Evolutionary conservation across 768 basidiomycete species (phyloP), one percentile per base, ranked within the genome.

Genomic region (Sarcodon sp.): DNA sequence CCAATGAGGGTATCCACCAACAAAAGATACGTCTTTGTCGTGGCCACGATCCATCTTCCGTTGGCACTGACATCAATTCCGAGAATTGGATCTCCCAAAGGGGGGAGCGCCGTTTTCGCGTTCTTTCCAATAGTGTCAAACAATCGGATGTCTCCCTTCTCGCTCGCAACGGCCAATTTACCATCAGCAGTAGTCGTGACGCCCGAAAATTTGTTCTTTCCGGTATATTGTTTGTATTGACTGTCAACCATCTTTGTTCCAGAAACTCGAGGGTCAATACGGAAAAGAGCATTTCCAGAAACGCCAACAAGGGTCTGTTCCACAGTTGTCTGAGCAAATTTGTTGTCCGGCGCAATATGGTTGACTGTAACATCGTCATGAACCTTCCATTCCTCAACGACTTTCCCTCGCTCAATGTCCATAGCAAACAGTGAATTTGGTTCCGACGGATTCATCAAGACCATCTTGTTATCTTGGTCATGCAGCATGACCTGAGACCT

Each of bases 381-480:
- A n/a, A 99, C 81, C 61, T 91, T 94, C 92, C 91, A 97, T 62
- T 99, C 96, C 61, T 99, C 96, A 16, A 98, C 90, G 31, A 99
- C 81, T 65, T 96, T 94, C 38, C 90, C 96, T 21, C 81, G 80
- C 64, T 94, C 86, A 52, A 99, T 77, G 66, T 99, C 96, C 76
- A 98, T 80, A 53, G 72, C 80, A 66, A 80, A 96, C 38, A 99
- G 67, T 0, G 91, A 82, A 57, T 89, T 79, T 3, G 84, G 80
- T 35, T 90, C 79, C 35, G 65, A 61, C 3, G 89, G 80, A 59
- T 96, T 85, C 77, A 88, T 87, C 48, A 99, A 61, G 47, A 99
- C 68, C 92, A 99, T 92, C 66, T 89, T 90, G 39, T 79, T 76
- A 63, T 99, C 96, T 79, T 92, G 89, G 54, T 94, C 87, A 60